phyloP scores from a whole-genome alignment of 2,329 filamentous ascomycete species.

The Clarireedia sp. region DNA sequence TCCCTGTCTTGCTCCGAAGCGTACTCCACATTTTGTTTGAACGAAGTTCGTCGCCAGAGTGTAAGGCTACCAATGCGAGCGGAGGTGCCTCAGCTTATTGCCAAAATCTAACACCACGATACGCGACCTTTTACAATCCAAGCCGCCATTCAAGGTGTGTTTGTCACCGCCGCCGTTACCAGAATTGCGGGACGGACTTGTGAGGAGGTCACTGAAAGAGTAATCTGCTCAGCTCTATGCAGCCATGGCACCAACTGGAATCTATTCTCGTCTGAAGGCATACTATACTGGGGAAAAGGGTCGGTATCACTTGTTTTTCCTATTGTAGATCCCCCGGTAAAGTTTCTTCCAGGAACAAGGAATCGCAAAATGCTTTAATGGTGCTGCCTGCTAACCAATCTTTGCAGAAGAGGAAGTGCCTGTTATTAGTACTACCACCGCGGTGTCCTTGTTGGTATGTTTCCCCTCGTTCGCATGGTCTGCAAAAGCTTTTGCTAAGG shows the following conservation, averaged over 20 bases:
- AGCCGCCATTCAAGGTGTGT: no score
- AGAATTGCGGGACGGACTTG: background rate
- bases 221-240: background rate
- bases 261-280: slow-evolving; percentile 21
- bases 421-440: slow-evolving; percentile 20
- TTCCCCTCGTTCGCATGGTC: background rate
- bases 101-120: no score
- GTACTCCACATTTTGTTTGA: no score
- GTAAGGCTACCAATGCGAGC: no score
- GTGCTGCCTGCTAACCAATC: background rate
- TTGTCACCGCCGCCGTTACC: background rate
- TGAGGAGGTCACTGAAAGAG: background rate
- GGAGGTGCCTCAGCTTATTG: no score
- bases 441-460: slow-evolving; percentile 23
- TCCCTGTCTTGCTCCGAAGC: no score
- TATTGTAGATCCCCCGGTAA: background rate
- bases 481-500: background rate
- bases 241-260: slow-evolving; percentile 24
- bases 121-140: no score
- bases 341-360: background rate
- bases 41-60: no score
- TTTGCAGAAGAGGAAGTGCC: slow-evolving; percentile 22
- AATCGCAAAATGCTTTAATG: background rate
- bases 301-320: slow-evolving; percentile 10
- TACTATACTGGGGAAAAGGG: slow-evolving; percentile 21